Conservation (phyloP, 768 basidiomycete genomes). For the Calvatia gigantea region DNA sequence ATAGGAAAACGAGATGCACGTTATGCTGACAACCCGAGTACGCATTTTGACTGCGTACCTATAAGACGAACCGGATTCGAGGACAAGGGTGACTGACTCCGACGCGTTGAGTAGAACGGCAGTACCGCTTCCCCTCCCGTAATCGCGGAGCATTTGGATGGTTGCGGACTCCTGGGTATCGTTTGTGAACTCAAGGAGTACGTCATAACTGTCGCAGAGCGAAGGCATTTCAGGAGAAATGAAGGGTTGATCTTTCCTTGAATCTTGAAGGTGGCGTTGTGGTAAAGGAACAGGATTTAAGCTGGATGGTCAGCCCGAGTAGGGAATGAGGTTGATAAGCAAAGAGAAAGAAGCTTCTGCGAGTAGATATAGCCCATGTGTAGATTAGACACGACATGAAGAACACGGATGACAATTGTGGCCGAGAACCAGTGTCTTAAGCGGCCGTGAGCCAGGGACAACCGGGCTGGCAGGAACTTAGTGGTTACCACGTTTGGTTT, state of each 20-base stretch:
- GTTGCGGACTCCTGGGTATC: conserved; percentile 64
- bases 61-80: conserved; percentile 68
- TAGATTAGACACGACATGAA: conserved; percentile 2
- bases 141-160: conserved; percentile 62
- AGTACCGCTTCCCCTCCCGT: conserved; percentile 51
- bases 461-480: not conserved
- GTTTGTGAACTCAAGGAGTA: conserved; percentile 67
- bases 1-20: conserved; percentile 39
- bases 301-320: conserved; percentile 11
- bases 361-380: conserved; percentile 4
- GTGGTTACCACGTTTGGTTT: conserved; percentile 23
- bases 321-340: conserved; percentile 4
- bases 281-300: conserved; percentile 16
- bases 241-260: conserved; percentile 5
- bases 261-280: conserved; percentile 16
- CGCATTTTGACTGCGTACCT: conserved; percentile 65
- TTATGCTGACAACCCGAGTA: conserved; percentile 65
- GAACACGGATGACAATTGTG: conserved; percentile 11
- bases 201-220: conserved; percentile 55
- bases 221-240: conserved; percentile 49
- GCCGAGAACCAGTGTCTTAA: not conserved
- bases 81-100: conserved; percentile 61
- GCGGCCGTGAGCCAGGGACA: not conserved
- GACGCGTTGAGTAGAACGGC: conserved; percentile 57
- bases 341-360: conserved; percentile 1